These are phyloP conservation scores for Elsinoe ampelina DNA, from an alignment of 2,329 filamentous ascomycete genomes.

Conservation along the genomic window DNA sequence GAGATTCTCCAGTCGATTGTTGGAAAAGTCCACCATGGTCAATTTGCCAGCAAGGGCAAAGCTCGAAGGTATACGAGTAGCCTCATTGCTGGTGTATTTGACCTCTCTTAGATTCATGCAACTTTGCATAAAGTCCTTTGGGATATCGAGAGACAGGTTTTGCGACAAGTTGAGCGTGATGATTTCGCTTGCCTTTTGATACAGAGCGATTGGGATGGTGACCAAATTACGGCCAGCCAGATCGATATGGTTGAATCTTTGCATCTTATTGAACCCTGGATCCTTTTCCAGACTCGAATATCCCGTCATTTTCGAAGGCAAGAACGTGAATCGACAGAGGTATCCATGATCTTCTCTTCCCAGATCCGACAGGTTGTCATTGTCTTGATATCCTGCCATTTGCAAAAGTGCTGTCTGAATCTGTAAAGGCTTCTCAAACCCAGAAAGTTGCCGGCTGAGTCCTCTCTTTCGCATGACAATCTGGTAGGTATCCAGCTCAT, in stretches of 20 bases:
- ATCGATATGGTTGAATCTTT: slow-evolving; percentile 92
- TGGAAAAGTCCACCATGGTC: slow-evolving; percentile 87
- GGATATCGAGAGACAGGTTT: slow-evolving; percentile 84
- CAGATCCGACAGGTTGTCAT: slow-evolving; percentile 82
- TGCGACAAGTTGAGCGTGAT: slow-evolving; percentile 89
- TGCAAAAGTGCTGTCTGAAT: slow-evolving; percentile 88
- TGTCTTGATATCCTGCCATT: slow-evolving; percentile 81
- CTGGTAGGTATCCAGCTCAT: slow-evolving; percentile 87
- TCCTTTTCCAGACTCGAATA: slow-evolving; percentile 64
- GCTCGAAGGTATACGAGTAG: slow-evolving; percentile 73
- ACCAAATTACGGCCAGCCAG: slow-evolving; percentile 81
- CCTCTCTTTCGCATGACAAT: slow-evolving; percentile 93
- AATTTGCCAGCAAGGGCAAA: slow-evolving; percentile 70
- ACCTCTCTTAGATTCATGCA: slow-evolving; percentile 89
- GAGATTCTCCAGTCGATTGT: slow-evolving; percentile 81
- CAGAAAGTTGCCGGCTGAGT: slow-evolving; percentile 68
- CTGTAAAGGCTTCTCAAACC: slow-evolving; percentile 70
- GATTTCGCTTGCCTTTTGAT: slow-evolving; percentile 84
- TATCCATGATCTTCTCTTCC: slow-evolving; percentile 97
- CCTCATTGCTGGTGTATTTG: slow-evolving; percentile 92
- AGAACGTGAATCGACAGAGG: slow-evolving; percentile 88
- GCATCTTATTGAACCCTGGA: slow-evolving; percentile 67
- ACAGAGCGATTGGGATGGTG: slow-evolving; percentile 89
- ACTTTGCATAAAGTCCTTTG: slow-evolving; percentile 90
- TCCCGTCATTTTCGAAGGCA: slow-evolving; percentile 79